Percentiles rank a stretch among this genome's conserved stretches.
Evolutionary conservation across 495 filamentous ascomycete species (phyloP).

Genomic region (Penicillium canariense): DNA sequence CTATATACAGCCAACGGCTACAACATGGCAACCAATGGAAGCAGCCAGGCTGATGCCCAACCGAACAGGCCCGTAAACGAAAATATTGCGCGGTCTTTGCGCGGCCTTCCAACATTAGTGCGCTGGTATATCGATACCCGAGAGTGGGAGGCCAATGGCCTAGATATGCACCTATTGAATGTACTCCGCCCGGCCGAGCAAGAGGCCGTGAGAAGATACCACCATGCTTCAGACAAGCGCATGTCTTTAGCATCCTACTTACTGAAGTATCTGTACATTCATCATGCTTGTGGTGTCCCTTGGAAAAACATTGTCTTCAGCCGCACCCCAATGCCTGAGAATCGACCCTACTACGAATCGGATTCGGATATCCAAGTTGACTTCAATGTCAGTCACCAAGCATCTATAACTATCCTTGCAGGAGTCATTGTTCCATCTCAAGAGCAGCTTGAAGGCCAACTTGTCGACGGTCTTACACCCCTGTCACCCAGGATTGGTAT

Average conservation of each 20-base stretch:
- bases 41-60: conserved; percentile 7
- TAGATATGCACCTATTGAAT: conserved; percentile 37
- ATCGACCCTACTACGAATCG: conserved; percentile 57
- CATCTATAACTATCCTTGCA: conserved; percentile 67
- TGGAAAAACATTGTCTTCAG: conserved; percentile 63
- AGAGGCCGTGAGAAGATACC: conserved; percentile 34
- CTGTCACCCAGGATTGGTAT: conserved; percentile 52
- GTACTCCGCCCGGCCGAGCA: conserved; percentile 38
- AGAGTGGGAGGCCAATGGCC: conserved; percentile 27
- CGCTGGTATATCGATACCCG: conserved; percentile 49
- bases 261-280: conserved; percentile 73
- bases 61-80: not conserved
- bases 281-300: conserved; percentile 57
- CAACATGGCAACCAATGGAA: conserved; percentile 17
- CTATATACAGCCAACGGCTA: not conserved
- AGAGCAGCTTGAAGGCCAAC: conserved; percentile 1
- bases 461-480: not conserved
- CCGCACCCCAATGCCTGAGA: conserved; percentile 61
- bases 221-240: conserved; percentile 41
- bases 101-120: conserved; percentile 20
- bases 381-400: conserved; percentile 91
- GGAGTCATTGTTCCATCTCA: conserved; percentile 39
- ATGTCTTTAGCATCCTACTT: conserved; percentile 69
- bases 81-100: conserved; percentile 3
- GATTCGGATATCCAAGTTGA: conserved; percentile 45